A percentile compares a stretch with the other conserved stretches of the same genome.
Conservation (phyloP, 2,329 filamentous ascomycete genomes). For the Ophiostoma montium region DNA sequence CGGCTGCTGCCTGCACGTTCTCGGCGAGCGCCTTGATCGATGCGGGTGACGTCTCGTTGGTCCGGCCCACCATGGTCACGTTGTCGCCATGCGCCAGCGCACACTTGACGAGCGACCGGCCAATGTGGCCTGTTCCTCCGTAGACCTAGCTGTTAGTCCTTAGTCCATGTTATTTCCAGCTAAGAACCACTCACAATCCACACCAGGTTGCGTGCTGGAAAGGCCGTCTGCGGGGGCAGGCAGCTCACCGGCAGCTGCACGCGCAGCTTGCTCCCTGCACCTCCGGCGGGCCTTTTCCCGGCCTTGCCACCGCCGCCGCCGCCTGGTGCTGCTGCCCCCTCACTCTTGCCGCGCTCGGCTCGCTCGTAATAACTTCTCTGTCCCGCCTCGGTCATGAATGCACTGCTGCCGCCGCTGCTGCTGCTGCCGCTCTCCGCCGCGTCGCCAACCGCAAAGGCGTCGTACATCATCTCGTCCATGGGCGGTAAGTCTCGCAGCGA, state of each 20-base stretch:
- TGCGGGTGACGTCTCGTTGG: constrained; percentile 58
- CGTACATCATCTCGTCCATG: no score
- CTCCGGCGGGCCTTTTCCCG: no score
- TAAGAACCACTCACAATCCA: constrained; percentile 57
- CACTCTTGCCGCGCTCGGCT: not conserved
- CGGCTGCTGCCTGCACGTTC: constrained; percentile 36
- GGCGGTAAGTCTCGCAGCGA: no score
- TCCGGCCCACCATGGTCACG: constrained; percentile 75
- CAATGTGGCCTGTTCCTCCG: constrained; percentile 94
- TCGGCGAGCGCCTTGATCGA: constrained; percentile 54
- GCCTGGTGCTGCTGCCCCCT: not conserved
- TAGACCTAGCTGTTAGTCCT: constrained; percentile 48
- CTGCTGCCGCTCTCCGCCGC: no score
- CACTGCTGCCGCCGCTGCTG: not conserved
- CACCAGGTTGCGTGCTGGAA: constrained; percentile 60
- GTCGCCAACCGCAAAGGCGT: no score
- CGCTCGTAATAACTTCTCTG: not conserved
- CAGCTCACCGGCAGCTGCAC: constrained; percentile 67
- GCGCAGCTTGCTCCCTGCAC: constrained; percentile 20
- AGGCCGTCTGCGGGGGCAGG: constrained; percentile 62
- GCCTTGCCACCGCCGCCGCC: not conserved
- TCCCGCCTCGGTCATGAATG: not conserved
- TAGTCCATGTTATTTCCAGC: not conserved
- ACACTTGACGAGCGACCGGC: constrained; percentile 72
- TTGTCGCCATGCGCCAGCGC: constrained; percentile 69